These are phyloP conservation scores for Sporothrix euskadiensis DNA, from an alignment of 2,329 filamentous ascomycete genomes.

Conservation along the genomic window DNA sequence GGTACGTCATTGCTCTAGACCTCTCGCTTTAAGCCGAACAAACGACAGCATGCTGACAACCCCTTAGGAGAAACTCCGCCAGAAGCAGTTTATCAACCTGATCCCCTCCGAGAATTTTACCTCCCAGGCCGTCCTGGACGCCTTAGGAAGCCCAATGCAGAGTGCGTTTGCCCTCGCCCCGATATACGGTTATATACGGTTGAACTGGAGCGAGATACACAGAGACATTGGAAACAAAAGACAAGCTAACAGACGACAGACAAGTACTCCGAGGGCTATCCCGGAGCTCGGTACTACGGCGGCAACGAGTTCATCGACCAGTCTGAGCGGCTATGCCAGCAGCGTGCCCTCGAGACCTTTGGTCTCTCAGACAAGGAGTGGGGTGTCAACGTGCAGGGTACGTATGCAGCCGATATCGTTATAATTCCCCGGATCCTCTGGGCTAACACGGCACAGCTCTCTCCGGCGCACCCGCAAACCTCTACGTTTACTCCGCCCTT, in stretches of 20 bases:
- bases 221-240: neutral
- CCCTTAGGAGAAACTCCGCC: conserved; percentile 84
- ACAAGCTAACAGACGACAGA: conserved; percentile 51
- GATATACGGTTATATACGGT: neutral
- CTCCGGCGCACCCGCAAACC: conserved; percentile 72
- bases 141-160: conserved; percentile 91
- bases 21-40: neutral
- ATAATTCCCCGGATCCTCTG: conserved; percentile 16
- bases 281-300: conserved; percentile 92
- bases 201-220: neutral
- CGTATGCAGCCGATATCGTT: conserved; percentile 37
- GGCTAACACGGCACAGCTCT: conserved; percentile 60
- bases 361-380: conserved; percentile 80
- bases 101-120: conserved; percentile 97
- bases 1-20: conserved; percentile 50
- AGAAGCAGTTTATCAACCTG: conserved; percentile 98
- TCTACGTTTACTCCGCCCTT: conserved; percentile 93
- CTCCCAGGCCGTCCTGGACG: conserved; percentile 87
- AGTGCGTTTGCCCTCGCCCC: conserved; percentile 56
- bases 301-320: conserved; percentile 96
- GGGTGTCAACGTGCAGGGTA: conserved; percentile 95
- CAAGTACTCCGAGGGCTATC: conserved; percentile 98
- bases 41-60: neutral
- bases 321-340: conserved; percentile 84
- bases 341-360: conserved; percentile 85